Conservation (phyloP, 768 basidiomycete species). For the Cantharellus cinnabarinus region DNA sequence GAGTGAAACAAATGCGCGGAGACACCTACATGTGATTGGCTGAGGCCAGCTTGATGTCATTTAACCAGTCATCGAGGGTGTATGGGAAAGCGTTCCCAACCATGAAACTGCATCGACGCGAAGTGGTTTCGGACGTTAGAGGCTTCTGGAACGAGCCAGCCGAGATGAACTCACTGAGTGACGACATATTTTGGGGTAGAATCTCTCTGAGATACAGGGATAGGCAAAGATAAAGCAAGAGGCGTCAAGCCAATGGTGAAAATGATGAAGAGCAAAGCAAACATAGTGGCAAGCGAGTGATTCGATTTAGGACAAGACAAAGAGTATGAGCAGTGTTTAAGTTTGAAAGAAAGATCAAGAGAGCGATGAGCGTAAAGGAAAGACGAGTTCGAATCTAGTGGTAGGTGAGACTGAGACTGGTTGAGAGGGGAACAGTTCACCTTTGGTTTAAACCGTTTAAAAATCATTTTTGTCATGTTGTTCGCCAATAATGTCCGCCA, state of each 20-base stretch:
- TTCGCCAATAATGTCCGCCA: no score
- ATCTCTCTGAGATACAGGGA: neutral
- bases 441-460: no score
- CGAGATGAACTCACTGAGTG: neutral
- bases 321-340: neutral
- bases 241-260: neutral
- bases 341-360: neutral
- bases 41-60: constrained; percentile 7
- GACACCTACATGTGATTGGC: constrained; percentile 2
- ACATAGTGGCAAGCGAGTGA: neutral
- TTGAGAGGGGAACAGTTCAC: no score
- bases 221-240: neutral
- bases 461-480: no score
- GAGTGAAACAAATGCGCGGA: neutral
- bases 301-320: neutral
- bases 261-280: neutral
- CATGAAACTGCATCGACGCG: constrained; percentile 1
- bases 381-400: no score
- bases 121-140: neutral
- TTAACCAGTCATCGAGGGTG: constrained; percentile 6
- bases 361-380: neutral
- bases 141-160: no score
- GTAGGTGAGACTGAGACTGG: no score
- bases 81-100: constrained; percentile 9
- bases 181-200: neutral